A percentile compares a stretch with the other conserved stretches of the same genome.
Evolutionary conservation across 2,329 filamentous ascomycete genomes (phyloP).

Genomic region (Cladorrhinum sp.): DNA sequence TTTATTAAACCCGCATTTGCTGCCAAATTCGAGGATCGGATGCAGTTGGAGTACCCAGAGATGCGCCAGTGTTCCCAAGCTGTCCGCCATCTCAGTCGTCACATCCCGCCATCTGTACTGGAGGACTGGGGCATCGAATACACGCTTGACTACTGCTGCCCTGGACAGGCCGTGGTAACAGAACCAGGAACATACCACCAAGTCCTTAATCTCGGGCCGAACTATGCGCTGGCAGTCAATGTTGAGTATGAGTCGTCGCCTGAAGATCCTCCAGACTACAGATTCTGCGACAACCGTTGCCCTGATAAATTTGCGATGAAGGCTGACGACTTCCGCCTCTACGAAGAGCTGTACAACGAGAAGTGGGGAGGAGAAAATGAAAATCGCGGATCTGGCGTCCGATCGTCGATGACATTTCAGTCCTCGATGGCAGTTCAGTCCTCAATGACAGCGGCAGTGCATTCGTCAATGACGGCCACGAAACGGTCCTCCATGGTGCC

Average conservation of each 20-base stretch:
- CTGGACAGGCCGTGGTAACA: constrained; percentile 28
- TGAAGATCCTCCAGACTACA: constrained; percentile 24
- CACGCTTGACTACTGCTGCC: constrained; percentile 28
- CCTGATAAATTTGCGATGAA: constrained; percentile 27
- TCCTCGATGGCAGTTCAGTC: not conserved
- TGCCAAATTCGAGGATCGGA: constrained; percentile 24
- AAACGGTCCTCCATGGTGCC: not conserved
- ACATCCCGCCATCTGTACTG: constrained; percentile 25
- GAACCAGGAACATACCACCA: constrained; percentile 30
- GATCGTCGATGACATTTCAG: not conserved
- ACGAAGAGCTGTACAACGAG: constrained; percentile 5
- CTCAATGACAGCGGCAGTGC: not conserved
- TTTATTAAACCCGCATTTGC: constrained; percentile 27
- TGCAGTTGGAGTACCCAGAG: constrained; percentile 23
- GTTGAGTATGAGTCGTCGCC: constrained; percentile 28
- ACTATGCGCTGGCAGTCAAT: constrained; percentile 29
- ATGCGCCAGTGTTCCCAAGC: constrained; percentile 29
- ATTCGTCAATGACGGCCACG: not conserved
- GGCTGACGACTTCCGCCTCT: constrained; percentile 26
- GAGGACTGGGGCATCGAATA: constrained; percentile 30
- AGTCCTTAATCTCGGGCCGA: constrained; percentile 28
- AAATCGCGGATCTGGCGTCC: not conserved
- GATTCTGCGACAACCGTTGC: constrained; percentile 26
- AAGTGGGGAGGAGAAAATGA: not conserved
- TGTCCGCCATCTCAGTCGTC: constrained; percentile 28